These are phyloP conservation scores for Phytopythium vexans DNA, from an alignment of 352 stramenopile species.

Conservation along the genomic window DNA sequence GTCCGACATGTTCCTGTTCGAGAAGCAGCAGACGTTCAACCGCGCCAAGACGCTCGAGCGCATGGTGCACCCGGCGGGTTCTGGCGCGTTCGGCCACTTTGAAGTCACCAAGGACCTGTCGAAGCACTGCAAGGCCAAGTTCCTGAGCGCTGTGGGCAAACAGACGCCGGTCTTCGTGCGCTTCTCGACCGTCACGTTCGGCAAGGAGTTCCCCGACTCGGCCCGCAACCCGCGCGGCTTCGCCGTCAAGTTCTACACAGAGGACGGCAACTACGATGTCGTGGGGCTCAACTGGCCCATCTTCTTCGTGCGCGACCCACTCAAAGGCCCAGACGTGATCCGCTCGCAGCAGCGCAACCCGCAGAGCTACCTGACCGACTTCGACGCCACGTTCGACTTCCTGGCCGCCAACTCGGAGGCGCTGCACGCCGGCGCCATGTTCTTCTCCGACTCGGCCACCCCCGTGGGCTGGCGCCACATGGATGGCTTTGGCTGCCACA, in stretches of 20 bases:
- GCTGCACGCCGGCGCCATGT: conserved; percentile 71
- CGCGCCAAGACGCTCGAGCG: conserved; percentile 32
- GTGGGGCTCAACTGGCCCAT: conserved; percentile 90
- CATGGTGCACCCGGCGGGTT: conserved; percentile 33
- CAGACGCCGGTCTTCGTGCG: conserved; percentile 76
- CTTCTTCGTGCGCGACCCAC: conserved; percentile 91
- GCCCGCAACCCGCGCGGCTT: conserved; percentile 83
- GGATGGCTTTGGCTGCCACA: conserved; percentile 89
- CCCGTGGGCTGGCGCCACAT: conserved; percentile 83
- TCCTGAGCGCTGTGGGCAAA: conserved; percentile 80
- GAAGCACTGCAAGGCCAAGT: conserved; percentile 72
- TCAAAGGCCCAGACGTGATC: conserved; percentile 89
- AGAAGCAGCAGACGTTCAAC: conserved; percentile 40
- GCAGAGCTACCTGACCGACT: conserved; percentile 73
- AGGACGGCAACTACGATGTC: conserved; percentile 90
- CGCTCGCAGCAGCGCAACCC: conserved; percentile 89
- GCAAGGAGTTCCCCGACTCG: conserved; percentile 72
- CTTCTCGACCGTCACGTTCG: conserved; percentile 81
- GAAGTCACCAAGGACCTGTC: conserved; percentile 78
- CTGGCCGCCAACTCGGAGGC: conserved; percentile 81
- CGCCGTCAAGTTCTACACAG: conserved; percentile 90
- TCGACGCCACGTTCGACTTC: conserved; percentile 87
- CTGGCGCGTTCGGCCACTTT: conserved; percentile 91
- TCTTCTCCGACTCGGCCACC: conserved; percentile 86
- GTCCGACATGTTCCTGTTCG: conserved; percentile 21